Evolutionary conservation across 495 filamentous ascomycete species (phyloP).

Genomic region (Staphylotrichum longicolle): DNA sequence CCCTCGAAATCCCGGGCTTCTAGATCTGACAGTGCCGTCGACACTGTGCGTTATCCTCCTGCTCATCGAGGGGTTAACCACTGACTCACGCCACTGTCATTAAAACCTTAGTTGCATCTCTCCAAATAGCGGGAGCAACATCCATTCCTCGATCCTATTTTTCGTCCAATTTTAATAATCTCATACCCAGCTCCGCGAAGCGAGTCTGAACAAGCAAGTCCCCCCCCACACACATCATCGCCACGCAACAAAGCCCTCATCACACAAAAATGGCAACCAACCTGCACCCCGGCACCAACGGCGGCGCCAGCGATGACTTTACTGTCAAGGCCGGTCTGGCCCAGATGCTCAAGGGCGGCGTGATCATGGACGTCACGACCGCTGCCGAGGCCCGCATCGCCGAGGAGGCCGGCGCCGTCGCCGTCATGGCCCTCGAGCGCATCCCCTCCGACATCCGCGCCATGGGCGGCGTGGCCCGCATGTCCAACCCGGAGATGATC

Average conservation of each 20-base stretch:
- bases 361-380: conserved; percentile 99
- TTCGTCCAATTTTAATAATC: too few relatives aligned
- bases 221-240: not conserved
- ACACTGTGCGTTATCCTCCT: conserved; percentile 11
- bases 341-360: conserved; percentile 96
- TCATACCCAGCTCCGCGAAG: too few relatives aligned
- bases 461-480: conserved; percentile 90
- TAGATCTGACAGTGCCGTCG: not conserved
- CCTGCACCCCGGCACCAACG: conserved; percentile 28
- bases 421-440: conserved; percentile 98
- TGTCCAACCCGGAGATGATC: conserved; percentile 96
- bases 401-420: conserved; percentile 91
- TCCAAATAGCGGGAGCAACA: not conserved
- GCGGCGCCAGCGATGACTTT: conserved; percentile 46
- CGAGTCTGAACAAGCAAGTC: not conserved
- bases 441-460: conserved; percentile 95
- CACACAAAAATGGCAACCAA: conserved; percentile 25
- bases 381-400: conserved; percentile 94
- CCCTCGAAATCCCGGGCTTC: not conserved
- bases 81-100: conserved; percentile 22
- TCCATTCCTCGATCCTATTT: not conserved
- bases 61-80: conserved; percentile 18
- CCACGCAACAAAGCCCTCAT: not conserved
- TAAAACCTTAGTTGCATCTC: not conserved
- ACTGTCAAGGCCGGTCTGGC: conserved; percentile 90